Percentiles rank a stretch among this genome's conserved stretches.
These are phyloP conservation scores for Saccharum officinarum DNA, from an alignment of 176 grass and related monocot species.

Conservation along the genomic window DNA sequence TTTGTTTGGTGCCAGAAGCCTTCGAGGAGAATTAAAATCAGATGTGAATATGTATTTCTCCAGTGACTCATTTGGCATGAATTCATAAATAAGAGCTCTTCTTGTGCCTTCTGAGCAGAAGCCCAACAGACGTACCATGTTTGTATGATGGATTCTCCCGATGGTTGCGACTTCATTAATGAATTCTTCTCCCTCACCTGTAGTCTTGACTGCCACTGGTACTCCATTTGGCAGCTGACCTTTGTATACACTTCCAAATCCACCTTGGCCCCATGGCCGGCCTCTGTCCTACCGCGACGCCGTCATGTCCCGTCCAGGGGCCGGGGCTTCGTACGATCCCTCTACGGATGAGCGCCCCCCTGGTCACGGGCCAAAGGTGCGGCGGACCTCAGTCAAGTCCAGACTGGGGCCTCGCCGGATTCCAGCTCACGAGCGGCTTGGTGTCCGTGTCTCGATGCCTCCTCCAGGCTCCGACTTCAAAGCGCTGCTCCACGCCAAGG, in stretches of 20 bases:
- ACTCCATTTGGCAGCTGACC: conserved; percentile 50
- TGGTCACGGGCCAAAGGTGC: too few species aligned
- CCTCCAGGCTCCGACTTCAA: too few species aligned
- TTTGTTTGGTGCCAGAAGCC: not conserved
- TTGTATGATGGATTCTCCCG: conserved; percentile 59
- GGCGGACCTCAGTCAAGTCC: too few species aligned
- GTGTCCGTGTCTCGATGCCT: too few species aligned
- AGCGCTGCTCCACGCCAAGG: too few species aligned
- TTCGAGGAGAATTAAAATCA: not conserved
- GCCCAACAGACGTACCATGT: conserved; percentile 55
- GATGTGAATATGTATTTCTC: conserved; percentile 36
- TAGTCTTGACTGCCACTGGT: conserved; percentile 68
- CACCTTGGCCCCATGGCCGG: conserved; percentile 54
- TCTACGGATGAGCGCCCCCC: too few species aligned
- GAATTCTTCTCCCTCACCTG: conserved; percentile 57
- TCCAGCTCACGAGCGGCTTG: too few species aligned
- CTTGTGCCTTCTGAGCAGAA: conserved; percentile 53
- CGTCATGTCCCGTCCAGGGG: too few species aligned
- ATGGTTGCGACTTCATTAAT: conserved; percentile 82
- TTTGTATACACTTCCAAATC: conserved; percentile 67
- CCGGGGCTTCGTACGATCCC: too few species aligned
- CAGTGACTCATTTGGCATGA: conserved; percentile 57
- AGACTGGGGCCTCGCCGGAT: too few species aligned
- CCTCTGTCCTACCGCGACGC: too few species aligned
- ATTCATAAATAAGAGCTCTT: conserved; percentile 53